Conservation (phyloP, 805 yeast genomes). For the Kazachstania kunashirensis region DNA sequence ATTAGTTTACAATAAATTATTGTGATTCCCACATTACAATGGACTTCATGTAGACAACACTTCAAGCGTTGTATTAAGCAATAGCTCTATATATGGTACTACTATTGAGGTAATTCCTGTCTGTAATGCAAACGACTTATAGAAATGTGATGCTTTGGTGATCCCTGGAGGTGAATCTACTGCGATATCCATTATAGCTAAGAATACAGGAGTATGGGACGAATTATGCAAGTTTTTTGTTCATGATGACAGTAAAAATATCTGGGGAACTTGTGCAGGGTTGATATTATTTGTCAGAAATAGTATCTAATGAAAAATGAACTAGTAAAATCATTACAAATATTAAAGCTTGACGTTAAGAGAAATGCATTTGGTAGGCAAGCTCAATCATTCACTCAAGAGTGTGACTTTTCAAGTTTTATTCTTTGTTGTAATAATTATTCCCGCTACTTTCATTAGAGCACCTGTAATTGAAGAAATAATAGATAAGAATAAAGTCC, state of each 20-base stretch:
- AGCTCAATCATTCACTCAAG: conserved; percentile 48
- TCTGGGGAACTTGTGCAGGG: conserved; percentile 89
- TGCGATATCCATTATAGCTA: conserved; percentile 60
- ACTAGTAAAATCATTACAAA: conserved; percentile 51
- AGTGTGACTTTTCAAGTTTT: conserved; percentile 29
- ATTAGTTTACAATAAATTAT: conserved; percentile 12
- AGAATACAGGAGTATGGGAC: conserved; percentile 47
- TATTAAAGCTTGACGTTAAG: conserved; percentile 51
- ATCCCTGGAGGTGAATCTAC: conserved; percentile 68
- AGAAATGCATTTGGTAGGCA: conserved; percentile 78
- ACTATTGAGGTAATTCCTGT: conserved; percentile 36
- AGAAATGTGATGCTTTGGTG: conserved; percentile 46
- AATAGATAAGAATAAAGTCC: conserved; percentile 23
- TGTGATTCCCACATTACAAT: no score
- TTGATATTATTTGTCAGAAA: conserved; percentile 53
- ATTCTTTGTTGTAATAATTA: conserved; percentile 33
- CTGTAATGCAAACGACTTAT: conserved; percentile 41
- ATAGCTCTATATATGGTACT: no score
- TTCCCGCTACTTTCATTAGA: conserved; percentile 50
- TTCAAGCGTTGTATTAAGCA: no score
- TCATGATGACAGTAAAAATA: conserved; percentile 39
- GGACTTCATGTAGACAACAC: no score
- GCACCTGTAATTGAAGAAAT: conserved; percentile 56
- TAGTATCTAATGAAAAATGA: conserved; percentile 42
- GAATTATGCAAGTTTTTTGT: conserved; percentile 43